Conservation (phyloP, 495 filamentous ascomycete species). For the Penicillium bialowiezense region DNA sequence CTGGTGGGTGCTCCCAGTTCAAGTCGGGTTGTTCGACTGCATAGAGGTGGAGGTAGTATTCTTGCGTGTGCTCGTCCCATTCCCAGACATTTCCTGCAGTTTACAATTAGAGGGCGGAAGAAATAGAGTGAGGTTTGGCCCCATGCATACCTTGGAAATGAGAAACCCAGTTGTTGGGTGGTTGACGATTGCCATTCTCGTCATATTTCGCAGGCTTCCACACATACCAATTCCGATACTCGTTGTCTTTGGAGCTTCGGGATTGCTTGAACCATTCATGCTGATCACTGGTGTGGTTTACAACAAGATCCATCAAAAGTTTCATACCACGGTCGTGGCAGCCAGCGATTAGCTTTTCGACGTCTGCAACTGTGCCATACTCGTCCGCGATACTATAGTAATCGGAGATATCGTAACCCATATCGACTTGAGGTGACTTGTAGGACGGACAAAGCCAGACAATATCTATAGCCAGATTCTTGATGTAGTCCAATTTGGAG, state of each 20-base stretch:
- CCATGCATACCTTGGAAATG: slow-evolving; percentile 53
- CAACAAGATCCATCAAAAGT: slow-evolving; percentile 69
- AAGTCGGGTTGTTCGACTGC: slow-evolving; percentile 66
- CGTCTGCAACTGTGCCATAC: slow-evolving; percentile 62
- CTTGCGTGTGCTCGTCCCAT: slow-evolving; percentile 59
- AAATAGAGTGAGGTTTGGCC: not conserved
- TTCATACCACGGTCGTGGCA: slow-evolving; percentile 61
- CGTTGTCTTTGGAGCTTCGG: slow-evolving; percentile 52
- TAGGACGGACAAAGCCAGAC: slow-evolving; percentile 70
- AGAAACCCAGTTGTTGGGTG: slow-evolving; percentile 69
- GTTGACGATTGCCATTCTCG: slow-evolving; percentile 55
- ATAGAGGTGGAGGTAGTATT: slow-evolving; percentile 73
- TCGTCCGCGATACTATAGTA: slow-evolving; percentile 60
- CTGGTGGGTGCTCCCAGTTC: slow-evolving; percentile 67
- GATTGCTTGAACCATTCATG: slow-evolving; percentile 74
- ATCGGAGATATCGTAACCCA: slow-evolving; percentile 67
- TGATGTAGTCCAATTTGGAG: slow-evolving; percentile 63
- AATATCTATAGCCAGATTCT: slow-evolving; percentile 59
- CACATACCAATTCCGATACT: slow-evolving; percentile 72
- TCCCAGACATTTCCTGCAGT: slow-evolving; percentile 57
- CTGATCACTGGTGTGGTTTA: slow-evolving; percentile 79
- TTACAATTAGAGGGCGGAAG: not conserved
- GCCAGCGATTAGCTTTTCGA: slow-evolving; percentile 59
- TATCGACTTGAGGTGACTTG: slow-evolving; percentile 61
- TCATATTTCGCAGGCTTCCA: slow-evolving; percentile 62